Conservation (phyloP, 257 asterid genomes). For the Solanum sparsipilum region DNA sequence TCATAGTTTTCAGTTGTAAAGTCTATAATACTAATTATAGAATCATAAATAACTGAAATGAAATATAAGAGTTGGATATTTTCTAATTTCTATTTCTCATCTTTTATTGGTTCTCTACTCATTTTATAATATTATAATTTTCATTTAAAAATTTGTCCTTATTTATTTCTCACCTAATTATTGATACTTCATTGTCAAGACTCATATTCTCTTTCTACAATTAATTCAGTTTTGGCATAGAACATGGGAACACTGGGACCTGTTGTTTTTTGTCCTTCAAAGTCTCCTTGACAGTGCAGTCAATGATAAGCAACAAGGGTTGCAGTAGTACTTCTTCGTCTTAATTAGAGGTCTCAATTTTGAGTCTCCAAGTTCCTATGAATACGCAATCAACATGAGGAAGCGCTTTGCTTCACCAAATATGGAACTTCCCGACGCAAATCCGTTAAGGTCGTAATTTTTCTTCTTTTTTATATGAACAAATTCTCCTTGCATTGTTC, state of each 20-base stretch:
- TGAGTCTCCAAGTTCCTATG: accelerated
- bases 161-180: background rate
- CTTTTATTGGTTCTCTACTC: background rate
- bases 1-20: background rate
- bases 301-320: background rate
- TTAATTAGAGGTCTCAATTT: background rate
- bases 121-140: background rate
- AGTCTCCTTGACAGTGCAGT: background rate
- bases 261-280: background rate
- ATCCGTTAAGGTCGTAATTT: background rate
- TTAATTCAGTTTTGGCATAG: background rate
- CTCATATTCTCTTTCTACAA: background rate
- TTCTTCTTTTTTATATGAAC: background rate
- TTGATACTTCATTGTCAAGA: background rate
- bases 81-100: background rate
- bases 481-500: background rate
- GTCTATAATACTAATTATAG: background rate
- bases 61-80: background rate
- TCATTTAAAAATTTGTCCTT: background rate
- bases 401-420: background rate
- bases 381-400: accelerated
- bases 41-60: background rate
- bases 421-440: background rate
- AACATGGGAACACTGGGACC: background rate
- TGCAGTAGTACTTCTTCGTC: background rate